Evolutionary conservation across 2,329 filamentous ascomycete species (phyloP).

Genomic region (Aureobasidium pullulans): DNA sequence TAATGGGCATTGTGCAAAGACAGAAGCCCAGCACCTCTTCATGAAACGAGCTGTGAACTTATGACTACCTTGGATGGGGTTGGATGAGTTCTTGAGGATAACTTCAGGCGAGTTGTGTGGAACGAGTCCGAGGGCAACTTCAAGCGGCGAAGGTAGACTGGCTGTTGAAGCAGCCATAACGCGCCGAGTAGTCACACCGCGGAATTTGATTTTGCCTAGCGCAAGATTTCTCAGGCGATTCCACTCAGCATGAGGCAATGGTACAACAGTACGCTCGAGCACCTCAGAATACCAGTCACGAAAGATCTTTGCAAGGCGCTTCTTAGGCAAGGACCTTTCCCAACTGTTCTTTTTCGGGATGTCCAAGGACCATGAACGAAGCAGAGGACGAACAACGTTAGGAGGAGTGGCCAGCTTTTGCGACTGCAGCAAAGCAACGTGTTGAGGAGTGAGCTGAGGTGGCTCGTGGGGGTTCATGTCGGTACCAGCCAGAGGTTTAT

Average conservation of each 20-base stretch:
- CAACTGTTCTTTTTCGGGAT: constrained; percentile 36
- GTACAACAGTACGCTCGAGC: constrained; percentile 36
- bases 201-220: constrained; percentile 24
- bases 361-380: constrained; percentile 15
- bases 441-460: constrained; percentile 29
- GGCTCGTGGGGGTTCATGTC: constrained; percentile 13
- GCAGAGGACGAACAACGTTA: constrained; percentile 21
- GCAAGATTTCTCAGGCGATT: constrained; percentile 33
- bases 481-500: not conserved
- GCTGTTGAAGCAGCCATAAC: not conserved
- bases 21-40: constrained; percentile 36
- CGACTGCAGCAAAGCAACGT: constrained; percentile 25
- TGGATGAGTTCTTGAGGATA: constrained; percentile 11
- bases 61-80: constrained; percentile 22
- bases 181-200: constrained; percentile 16
- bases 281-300: constrained; percentile 37
- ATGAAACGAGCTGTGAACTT: constrained; percentile 38
- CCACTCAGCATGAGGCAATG: constrained; percentile 40
- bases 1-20: constrained; percentile 36
- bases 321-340: constrained; percentile 39
- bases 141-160: not conserved
- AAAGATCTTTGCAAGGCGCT: constrained; percentile 36
- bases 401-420: constrained; percentile 26
- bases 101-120: not conserved
- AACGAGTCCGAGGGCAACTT: not conserved